Base-by-base conservation (phyloP, 176 grass and related monocot species). In the Guadua angustifolia region DNA sequence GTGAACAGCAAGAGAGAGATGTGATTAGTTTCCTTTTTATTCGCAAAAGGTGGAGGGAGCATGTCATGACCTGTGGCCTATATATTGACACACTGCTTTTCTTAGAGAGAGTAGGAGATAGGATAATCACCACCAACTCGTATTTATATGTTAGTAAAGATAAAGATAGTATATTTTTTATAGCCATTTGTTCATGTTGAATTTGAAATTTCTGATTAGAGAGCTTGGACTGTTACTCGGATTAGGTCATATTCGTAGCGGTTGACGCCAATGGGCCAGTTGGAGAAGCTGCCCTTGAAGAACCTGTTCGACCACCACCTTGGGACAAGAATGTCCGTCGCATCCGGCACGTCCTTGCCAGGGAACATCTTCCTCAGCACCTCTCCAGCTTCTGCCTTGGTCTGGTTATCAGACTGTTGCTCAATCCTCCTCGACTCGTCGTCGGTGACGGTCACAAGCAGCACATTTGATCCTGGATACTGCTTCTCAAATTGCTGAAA, bases 361-460 rank as follows among this genome's bases (percentile, higher is more conserved):
- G 69, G 81, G 57, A 94, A 91, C 89, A 94, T 89, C 11, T 79
- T 73, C 50, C 77, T 84, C 14, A 94, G 51, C 53, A 94, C 89
- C 24, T 61, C 81, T 84, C 91, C 86, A 24, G 50, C 49, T 70
- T 91, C 92, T 3, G 86, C 92, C 83, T 82, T 89, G 0, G 89
- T 94, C 15, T 89, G 43, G 1, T 57, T 46, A 19, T 94, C 89
- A 0, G 86, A 17, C 69, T 94, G 89, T 17, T 91, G 92, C 49
- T 94, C 89, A 17, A 94, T 94, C 51, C 92, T 49, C 64, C 86
- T 89, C 1, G 89, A 91, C 59, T 94, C 92, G 0, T 91, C 92
- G 4, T 94, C 89, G 14, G 92, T 91, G 21, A 94, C 83, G 6
- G 86, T 94, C 7, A 91, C 89, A 21, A 94, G 57, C 11, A 94